phyloP scores from a whole-genome alignment of 768 basidiomycete species.

The Suillus paluster region DNA sequence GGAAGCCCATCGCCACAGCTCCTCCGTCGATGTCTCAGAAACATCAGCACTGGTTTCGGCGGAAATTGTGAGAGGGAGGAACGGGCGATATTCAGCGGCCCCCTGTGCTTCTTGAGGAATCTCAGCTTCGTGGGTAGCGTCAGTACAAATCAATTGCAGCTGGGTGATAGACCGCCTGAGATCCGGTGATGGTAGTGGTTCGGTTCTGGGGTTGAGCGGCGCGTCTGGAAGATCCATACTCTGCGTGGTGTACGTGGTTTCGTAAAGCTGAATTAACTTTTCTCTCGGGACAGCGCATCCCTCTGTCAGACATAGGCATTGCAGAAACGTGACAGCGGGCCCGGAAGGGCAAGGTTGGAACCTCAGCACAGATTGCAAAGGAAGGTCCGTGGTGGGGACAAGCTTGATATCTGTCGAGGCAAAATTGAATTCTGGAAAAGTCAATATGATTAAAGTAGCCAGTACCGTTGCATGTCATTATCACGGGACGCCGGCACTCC shows the following conservation, averaged over 20 bases:
- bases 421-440: constrained; percentile 3
- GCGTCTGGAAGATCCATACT: constrained; percentile 37
- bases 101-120: constrained; percentile 30
- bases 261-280: constrained; percentile 51
- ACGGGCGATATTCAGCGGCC: constrained; percentile 33
- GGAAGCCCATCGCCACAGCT: constrained; percentile 33
- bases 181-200: constrained; percentile 48
- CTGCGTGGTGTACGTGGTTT: constrained; percentile 31
- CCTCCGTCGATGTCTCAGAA: constrained; percentile 18
- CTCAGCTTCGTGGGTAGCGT: constrained; percentile 36
- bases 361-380: constrained; percentile 70
- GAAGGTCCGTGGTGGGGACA: constrained; percentile 74
- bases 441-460: constrained; percentile 3
- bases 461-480: constrained; percentile 94
- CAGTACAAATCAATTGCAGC: constrained; percentile 58
- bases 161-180: constrained; percentile 66
- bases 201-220: constrained; percentile 37
- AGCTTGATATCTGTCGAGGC: constrained; percentile 61
- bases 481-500: constrained; percentile 83
- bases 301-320: constrained; percentile 61
- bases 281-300: constrained; percentile 51
- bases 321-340: constrained; percentile 70
- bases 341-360: constrained; percentile 64
- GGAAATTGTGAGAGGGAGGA: constrained; percentile 38
- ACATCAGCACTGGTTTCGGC: constrained; percentile 28